Evolutionary conservation across 371 early-diverging fungal species (phyloP), one percentile per base, ranked within the genome.

Genomic region (Rhizopus delemar): DNA sequence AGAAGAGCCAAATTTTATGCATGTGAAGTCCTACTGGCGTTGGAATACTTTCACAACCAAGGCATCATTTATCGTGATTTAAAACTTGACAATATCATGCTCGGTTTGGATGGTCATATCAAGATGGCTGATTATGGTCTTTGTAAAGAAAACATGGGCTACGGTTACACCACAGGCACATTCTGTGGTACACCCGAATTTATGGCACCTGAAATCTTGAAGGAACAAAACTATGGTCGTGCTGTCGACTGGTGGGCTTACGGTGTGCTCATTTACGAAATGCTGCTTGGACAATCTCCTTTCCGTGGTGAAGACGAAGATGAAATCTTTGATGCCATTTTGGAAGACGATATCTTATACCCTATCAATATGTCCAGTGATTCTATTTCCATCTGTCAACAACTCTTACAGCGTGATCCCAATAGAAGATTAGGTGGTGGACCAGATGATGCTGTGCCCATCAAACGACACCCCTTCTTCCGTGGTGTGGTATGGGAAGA

Each of bases 171-270:
- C 29, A 94, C 95, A 6, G 89, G 85, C 63, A 97, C 97, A 0
- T 94, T 99, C 77, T 98, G 98, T 76, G 99, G 99, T 48, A 99
- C 99, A 11, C 99, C 99, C 12, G 99, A 99, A 76, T 99, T 95
- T 69, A 96, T 99, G 94, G 99, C 99, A 0, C 99, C 99, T n/a
- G 99, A 99, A 72, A 95, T 99, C 36, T 80, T 99, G 29, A 73
- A 83, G 49, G 96, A 95, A 62, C 90, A 93, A 77, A 89, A 88
- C 48, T 99, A 99, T 71, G 93, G 90, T 6, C 89, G 90, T 39
- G 90, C 90, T 0, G 97, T 95, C 0, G 99, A 99, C 76, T 97
- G 99, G 95, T 99, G 99, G 99, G 94, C 99, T 0, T 92, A 97
- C 65, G 99, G 99, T 56, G 97, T 99, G 2, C 74, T 99, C 65